Conservation (phyloP, 192 early-diverging fungal species). For the Rhizophlyctis rosea region DNA sequence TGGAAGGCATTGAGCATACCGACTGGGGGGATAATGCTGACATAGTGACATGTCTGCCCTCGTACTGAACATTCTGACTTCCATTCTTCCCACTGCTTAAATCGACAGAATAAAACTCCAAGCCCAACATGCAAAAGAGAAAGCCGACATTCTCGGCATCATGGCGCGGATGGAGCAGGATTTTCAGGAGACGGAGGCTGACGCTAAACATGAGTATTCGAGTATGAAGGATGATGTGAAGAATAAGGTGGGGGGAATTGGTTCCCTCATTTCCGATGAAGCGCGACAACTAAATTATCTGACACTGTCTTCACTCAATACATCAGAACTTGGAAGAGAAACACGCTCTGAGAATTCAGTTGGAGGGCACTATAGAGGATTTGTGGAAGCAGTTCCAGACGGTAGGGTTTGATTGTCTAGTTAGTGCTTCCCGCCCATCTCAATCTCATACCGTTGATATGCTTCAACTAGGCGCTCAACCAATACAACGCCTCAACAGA, state of each 20-base stretch:
- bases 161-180: slow-evolving; percentile 54
- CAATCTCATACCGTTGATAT: not conserved
- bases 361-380: slow-evolving; percentile 61
- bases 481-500: slow-evolving; percentile 57
- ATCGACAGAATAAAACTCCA: slow-evolving; percentile 42
- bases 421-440: not conserved
- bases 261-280: not conserved
- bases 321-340: slow-evolving; percentile 59
- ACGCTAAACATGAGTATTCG: slow-evolving; percentile 62
- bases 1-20: not conserved
- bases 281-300: not conserved
- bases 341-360: slow-evolving; percentile 58
- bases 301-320: not conserved
- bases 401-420: slow-evolving; percentile 12
- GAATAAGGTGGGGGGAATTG: slow-evolving; percentile 44
- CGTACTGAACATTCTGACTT: not conserved
- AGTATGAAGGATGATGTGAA: slow-evolving; percentile 57
- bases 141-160: slow-evolving; percentile 53
- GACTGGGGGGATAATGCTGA: not conserved
- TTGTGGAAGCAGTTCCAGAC: slow-evolving; percentile 58
- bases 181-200: slow-evolving; percentile 57
- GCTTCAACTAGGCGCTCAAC: slow-evolving; percentile 38
- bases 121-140: slow-evolving; percentile 48
- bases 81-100: not conserved
- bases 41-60: not conserved